Conservation (phyloP, 805 yeast genomes). For the Ogataea ganodermae region DNA sequence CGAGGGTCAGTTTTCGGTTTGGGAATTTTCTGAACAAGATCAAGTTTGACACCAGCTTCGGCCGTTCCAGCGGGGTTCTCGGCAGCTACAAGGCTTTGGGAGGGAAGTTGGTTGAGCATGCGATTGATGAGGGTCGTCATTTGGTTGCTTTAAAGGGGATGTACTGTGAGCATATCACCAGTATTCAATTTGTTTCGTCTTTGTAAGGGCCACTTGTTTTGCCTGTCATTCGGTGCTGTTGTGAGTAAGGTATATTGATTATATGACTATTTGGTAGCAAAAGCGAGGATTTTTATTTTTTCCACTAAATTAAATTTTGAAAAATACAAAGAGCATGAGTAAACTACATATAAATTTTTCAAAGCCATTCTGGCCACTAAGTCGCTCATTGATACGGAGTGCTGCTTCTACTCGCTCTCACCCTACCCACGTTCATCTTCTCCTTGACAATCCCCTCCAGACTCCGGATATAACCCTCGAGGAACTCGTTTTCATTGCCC, state of each 20-base stretch:
- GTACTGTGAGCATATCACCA: conserved; percentile 20
- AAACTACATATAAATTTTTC: too few relatives aligned
- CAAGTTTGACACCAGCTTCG: conserved; percentile 13
- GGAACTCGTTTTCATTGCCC: conserved; percentile 26
- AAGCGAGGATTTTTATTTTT: too few relatives aligned
- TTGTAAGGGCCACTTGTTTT: neutral
- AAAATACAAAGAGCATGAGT: too few relatives aligned
- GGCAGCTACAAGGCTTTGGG: conserved; percentile 15
- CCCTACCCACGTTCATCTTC: conserved; percentile 21
- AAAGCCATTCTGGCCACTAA: too few relatives aligned
- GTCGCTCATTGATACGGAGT: conserved; percentile 29
- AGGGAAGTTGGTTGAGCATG: conserved; percentile 10
- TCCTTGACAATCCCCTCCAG: conserved; percentile 30
- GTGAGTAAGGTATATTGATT: too few relatives aligned
- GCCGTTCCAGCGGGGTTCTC: conserved; percentile 8
- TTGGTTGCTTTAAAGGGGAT: conserved; percentile 21
- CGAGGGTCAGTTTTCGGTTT: conserved; percentile 13
- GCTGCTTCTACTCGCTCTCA: conserved; percentile 27
- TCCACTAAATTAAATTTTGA: neutral
- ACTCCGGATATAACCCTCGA: conserved; percentile 26
- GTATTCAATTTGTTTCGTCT: conserved; percentile 20
- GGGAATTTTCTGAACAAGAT: conserved; percentile 17
- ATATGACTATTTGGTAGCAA: too few relatives aligned
- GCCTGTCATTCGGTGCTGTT: too few relatives aligned
- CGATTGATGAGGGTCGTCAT: conserved; percentile 15